Evolutionary conservation across 2,329 filamentous ascomycete genomes (phyloP).

Genomic region (Aspergillus calidoustus): DNA sequence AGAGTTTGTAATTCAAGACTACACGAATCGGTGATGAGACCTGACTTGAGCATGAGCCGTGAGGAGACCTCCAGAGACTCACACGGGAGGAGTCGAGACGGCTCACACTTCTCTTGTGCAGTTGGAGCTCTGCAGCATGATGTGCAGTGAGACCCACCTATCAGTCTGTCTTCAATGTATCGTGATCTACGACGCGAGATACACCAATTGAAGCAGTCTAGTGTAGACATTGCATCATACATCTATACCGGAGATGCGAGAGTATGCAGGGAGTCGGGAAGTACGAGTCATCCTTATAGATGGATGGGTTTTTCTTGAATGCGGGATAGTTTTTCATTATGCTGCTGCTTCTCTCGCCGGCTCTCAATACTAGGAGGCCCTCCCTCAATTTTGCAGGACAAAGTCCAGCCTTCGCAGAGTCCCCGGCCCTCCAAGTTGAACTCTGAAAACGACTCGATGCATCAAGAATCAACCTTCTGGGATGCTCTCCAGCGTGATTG

Average conservation of each 20-base stretch:
- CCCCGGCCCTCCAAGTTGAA: background rate
- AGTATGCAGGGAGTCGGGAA: background rate
- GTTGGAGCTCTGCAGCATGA: slow-evolving; percentile 3
- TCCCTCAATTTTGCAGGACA: background rate
- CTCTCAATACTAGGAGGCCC: background rate
- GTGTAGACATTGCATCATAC: background rate
- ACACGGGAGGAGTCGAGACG: background rate
- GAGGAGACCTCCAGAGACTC: background rate
- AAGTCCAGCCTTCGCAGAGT: background rate
- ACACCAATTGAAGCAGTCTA: background rate
- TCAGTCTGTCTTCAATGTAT: background rate
- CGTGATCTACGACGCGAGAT: slow-evolving; percentile 4
- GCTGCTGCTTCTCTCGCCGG: background rate
- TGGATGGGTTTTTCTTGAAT: background rate
- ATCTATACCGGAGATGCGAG: background rate
- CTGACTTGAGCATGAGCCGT: background rate
- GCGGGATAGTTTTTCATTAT: background rate
- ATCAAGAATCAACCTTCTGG: slow-evolving; percentile 2
- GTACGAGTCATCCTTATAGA: background rate
- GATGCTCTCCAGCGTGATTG: slow-evolving; percentile 8
- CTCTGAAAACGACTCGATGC: background rate
- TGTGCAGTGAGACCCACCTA: slow-evolving; percentile 5
- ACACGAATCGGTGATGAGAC: background rate
- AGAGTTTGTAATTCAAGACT: slow-evolving; percentile 1
- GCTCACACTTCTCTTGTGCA: background rate